These are phyloP conservation scores for Colletotrichum horii DNA, from an alignment of 2,329 filamentous ascomycete species.

Conservation along the genomic window DNA sequence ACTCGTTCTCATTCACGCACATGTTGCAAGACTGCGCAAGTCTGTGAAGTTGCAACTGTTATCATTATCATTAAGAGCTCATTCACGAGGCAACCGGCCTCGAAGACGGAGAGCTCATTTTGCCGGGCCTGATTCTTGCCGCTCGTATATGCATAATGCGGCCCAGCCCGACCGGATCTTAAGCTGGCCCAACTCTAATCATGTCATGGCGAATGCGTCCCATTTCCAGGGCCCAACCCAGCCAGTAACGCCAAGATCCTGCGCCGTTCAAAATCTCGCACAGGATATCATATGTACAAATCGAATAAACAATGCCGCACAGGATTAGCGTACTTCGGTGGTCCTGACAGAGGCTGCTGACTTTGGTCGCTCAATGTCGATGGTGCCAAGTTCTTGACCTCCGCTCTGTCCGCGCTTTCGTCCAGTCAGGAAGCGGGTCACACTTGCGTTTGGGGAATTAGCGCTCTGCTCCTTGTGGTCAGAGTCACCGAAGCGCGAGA, in stretches of 20 bases:
- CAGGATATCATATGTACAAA: not conserved
- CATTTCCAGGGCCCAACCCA: not conserved
- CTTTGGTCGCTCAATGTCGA: constrained; percentile 61
- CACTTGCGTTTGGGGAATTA: constrained; percentile 39
- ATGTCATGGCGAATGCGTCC: constrained; percentile 18
- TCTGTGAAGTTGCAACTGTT: not conserved
- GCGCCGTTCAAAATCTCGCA: not conserved
- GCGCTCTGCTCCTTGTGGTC: constrained; percentile 38
- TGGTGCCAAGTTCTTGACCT: constrained; percentile 73
- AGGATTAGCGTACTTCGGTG: constrained; percentile 20
- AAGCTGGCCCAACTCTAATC: not conserved
- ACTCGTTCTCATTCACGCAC: not conserved
- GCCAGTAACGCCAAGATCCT: constrained; percentile 6
- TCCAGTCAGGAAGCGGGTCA: constrained; percentile 69
- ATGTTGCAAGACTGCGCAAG: not conserved
- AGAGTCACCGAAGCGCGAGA: constrained; percentile 77
- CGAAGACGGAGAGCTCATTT: not conserved
- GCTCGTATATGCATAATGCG: constrained; percentile 14
- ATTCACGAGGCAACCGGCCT: not conserved
- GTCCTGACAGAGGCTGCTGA: constrained; percentile 31
- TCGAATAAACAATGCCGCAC: not conserved
- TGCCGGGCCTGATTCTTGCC: not conserved
- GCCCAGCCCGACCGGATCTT: not conserved
- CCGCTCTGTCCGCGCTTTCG: constrained; percentile 76
- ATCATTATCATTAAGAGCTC: constrained; percentile 22